Evolutionary conservation across 2,329 filamentous ascomycete species (phyloP).

Genomic region (Paramyrothecium sp.): DNA sequence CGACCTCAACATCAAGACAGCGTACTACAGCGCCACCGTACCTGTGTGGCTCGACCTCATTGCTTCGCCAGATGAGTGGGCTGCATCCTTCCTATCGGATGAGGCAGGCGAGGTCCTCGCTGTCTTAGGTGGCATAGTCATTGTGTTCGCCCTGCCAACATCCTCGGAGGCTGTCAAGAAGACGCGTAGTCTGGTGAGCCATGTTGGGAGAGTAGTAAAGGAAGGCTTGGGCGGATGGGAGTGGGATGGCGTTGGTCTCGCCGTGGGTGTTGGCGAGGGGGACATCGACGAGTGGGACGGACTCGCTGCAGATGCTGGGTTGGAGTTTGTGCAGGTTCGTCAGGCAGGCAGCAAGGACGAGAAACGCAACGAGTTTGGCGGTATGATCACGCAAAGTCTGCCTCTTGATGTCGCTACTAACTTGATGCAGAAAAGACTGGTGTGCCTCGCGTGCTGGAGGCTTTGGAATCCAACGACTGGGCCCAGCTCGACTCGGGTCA

Average conservation of each 20-base stretch:
- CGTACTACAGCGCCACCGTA: slow-evolving; percentile 60
- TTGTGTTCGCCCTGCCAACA: slow-evolving; percentile 31
- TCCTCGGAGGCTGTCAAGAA: slow-evolving; percentile 10
- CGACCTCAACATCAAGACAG: slow-evolving; percentile 50
- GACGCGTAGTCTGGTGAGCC: slow-evolving; percentile 42
- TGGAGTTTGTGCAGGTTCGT: slow-evolving; percentile 63
- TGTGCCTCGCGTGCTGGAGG: slow-evolving; percentile 57
- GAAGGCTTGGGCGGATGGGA: slow-evolving; percentile 58
- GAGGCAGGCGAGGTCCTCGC: slow-evolving; percentile 62
- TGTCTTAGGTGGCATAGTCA: slow-evolving; percentile 59
- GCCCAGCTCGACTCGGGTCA: slow-evolving; percentile 27
- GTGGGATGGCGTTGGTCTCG: slow-evolving; percentile 65
- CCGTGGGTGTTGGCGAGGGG: slow-evolving; percentile 50
- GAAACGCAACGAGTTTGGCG: slow-evolving; percentile 56
- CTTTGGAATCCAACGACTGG: slow-evolving; percentile 67
- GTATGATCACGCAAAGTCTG: slow-evolving; percentile 30
- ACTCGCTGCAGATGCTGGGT: slow-evolving; percentile 50
- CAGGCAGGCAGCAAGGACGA: slow-evolving; percentile 28
- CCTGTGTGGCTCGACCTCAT: slow-evolving; percentile 69
- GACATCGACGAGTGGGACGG: slow-evolving; percentile 62
- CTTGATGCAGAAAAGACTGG: slow-evolving; percentile 52
- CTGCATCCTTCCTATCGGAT: slow-evolving; percentile 54
- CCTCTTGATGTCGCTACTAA: slow-evolving; percentile 12
- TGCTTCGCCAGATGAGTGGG: slow-evolving; percentile 50
- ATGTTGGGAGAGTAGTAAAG: slow-evolving; percentile 54